These are phyloP conservation scores for Rutstroemia sp. DNA, from an alignment of 2,329 filamentous ascomycete species.

Conservation along the genomic window DNA sequence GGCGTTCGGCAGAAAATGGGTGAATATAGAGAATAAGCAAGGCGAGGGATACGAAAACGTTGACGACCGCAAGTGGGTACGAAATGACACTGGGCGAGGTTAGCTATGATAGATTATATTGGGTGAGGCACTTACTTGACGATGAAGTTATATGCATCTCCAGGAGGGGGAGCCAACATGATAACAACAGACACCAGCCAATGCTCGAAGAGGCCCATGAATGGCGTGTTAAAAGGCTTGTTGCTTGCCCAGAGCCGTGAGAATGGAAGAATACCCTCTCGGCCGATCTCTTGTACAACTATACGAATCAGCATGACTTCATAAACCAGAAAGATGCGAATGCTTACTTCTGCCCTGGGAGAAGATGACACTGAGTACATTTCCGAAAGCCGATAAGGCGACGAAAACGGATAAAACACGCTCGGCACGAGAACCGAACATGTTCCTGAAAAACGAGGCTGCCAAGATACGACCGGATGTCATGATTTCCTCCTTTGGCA, in stretches of 20 bases:
- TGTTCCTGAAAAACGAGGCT: slow-evolving; percentile 48
- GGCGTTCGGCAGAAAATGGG: slow-evolving; percentile 39
- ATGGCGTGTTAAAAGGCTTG: slow-evolving; percentile 54
- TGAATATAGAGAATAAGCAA: slow-evolving; percentile 47
- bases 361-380: slow-evolving; percentile 61
- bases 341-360: slow-evolving; percentile 48
- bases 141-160: slow-evolving; percentile 59
- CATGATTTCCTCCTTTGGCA: slow-evolving; percentile 46
- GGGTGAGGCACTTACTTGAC: slow-evolving; percentile 39
- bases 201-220: slow-evolving; percentile 55
- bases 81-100: slow-evolving; percentile 47
- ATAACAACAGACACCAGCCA: slow-evolving; percentile 58
- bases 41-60: slow-evolving; percentile 45
- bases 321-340: not conserved
- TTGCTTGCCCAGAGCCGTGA: slow-evolving; percentile 57
- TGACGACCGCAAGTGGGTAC: slow-evolving; percentile 54
- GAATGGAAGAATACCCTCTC: slow-evolving; percentile 59
- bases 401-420: slow-evolving; percentile 57
- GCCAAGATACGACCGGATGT: slow-evolving; percentile 44
- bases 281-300: slow-evolving; percentile 57
- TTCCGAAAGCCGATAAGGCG: slow-evolving; percentile 60
- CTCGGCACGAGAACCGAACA: slow-evolving; percentile 47
- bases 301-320: not conserved
- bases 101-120: not conserved
- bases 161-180: slow-evolving; percentile 59